Conservation (phyloP, 2,329 filamentous ascomycete species). For the Trichophyton schoenleinii region DNA sequence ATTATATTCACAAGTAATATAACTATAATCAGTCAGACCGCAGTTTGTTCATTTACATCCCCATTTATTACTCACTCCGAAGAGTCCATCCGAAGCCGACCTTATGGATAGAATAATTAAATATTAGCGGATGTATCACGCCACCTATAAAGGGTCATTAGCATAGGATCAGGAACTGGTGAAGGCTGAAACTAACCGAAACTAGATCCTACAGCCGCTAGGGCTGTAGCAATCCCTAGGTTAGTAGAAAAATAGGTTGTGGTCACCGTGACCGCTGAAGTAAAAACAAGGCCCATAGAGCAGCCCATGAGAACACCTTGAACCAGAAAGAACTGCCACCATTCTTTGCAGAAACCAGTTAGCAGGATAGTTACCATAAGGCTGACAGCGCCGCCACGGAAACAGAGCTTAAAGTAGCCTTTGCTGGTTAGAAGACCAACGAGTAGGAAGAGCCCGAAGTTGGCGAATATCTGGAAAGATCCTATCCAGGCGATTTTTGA, state of each 20-base stretch:
- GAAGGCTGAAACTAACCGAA: constrained; percentile 15
- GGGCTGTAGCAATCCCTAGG: constrained; percentile 22
- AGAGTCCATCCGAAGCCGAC: constrained; percentile 24
- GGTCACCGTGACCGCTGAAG: constrained; percentile 20
- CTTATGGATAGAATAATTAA: constrained; percentile 20
- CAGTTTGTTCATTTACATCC: background rate
- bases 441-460: constrained; percentile 28
- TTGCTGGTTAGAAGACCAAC: constrained; percentile 27
- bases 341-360: constrained; percentile 5
- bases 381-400: constrained; percentile 16
- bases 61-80: constrained; percentile 15
- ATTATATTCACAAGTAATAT: constrained; percentile 16
- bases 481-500: constrained; percentile 32
- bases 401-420: constrained; percentile 24
- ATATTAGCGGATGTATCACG: constrained; percentile 22
- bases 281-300: constrained; percentile 24
- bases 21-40: constrained; percentile 2
- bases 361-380: background rate
- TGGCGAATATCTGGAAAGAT: constrained; percentile 30
- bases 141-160: constrained; percentile 14
- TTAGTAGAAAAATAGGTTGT: constrained; percentile 26
- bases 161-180: background rate
- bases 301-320: constrained; percentile 25
- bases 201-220: constrained; percentile 24
- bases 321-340: constrained; percentile 15